Conservation (phyloP, 768 basidiomycete species). For the Dioszegia crocea region DNA sequence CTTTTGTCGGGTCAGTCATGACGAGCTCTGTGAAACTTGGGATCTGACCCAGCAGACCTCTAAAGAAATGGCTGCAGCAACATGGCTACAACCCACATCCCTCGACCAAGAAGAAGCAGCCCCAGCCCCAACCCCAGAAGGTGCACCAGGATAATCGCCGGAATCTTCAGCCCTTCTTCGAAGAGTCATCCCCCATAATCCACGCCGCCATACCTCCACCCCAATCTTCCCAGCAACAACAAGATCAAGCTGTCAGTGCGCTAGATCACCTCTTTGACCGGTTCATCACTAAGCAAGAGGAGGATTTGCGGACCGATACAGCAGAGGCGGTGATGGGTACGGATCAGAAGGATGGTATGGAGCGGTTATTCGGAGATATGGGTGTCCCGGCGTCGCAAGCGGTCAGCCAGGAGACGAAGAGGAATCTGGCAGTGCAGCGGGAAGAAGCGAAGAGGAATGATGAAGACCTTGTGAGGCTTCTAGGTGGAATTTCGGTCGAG, state of each 20-base stretch:
- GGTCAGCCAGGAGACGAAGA: conserved; percentile 13
- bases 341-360: conserved; percentile 25
- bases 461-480: conserved; percentile 27
- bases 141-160: conserved; percentile 8
- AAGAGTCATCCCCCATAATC: neutral
- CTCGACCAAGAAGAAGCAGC: conserved; percentile 21
- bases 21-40: neutral
- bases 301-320: conserved; percentile 16
- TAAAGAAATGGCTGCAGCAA: conserved; percentile 38
- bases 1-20: conserved; percentile 64
- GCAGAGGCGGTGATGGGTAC: conserved; percentile 6
- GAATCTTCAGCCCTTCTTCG: conserved; percentile 34
- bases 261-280: conserved; percentile 35
- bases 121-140: neutral
- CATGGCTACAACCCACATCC: conserved; percentile 26
- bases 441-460: conserved; percentile 17
- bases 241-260: conserved; percentile 9
- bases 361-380: conserved; percentile 30
- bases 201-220: neutral
- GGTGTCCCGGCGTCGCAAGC: neutral
- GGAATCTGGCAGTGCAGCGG: too few species aligned
- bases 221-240: neutral
- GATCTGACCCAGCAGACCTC: conserved; percentile 20
- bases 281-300: conserved; percentile 34
- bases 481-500: conserved; percentile 66